Evolutionary conservation across 2,329 filamentous ascomycete genomes (phyloP), one percentile per base, ranked within the genome.

Genomic region (Aspergillus pseudotamarii): DNA sequence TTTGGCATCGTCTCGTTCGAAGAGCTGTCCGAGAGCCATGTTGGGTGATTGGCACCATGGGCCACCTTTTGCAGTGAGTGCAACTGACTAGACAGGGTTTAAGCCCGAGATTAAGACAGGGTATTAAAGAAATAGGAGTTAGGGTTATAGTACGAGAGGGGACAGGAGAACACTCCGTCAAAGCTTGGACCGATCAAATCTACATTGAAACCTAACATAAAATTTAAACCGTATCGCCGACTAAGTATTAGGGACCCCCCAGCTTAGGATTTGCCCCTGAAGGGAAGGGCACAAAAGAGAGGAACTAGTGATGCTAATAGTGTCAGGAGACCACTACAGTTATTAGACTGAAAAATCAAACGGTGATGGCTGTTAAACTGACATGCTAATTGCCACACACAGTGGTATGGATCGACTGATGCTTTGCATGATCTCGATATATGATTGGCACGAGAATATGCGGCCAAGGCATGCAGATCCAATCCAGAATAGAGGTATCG

Each of bases 1-100:
- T 1, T 61, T 34, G 23, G 38, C 58, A n/a, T 48, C 56, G 56
- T 63, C 58, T 38, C 61, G 64, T 61, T 48, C 63, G 11, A 62
- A 26, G 23, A 67, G 53, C 14, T 51, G 41, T 23, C 48, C 19
- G 41, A 53, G n/a, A 38, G 53, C 34, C 64, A 64, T 66, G 8
- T 26, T 61, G 54, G 32, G 58, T 38, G 14, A 11, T 21, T 26
- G n/a, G 19, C 46, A 48, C 46, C 32, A 21, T 38, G 32, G 36
- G 30, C 6, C 14, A 26, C 32, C 16, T 26, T 28, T 6, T 51
- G 45, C 51, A 36, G 30, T 36, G 30, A 23, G 51, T 54, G 21
- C 46, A 14, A 38, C 32, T 3, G 14, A 34, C 23, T 30, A 45
- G 38, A 51, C 46, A 43, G 26, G 26, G 23, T 23, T 21, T 14